Evolutionary conservation across 768 basidiomycete species (phyloP).

Genomic region (Termitomyces sp.): DNA sequence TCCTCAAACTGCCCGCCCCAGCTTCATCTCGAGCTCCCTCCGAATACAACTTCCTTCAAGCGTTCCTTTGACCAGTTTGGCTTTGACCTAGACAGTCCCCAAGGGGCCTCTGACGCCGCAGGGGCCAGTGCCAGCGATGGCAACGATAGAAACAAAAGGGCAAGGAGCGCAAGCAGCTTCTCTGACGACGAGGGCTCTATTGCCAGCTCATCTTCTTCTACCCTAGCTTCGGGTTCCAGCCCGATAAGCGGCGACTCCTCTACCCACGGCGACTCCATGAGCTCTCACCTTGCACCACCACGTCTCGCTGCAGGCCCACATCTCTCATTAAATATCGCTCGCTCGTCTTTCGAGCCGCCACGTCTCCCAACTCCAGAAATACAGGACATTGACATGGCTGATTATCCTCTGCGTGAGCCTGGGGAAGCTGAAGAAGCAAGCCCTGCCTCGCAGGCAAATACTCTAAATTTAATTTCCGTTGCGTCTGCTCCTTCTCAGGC

Average conservation of each 20-base stretch:
- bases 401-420: constrained; percentile 22
- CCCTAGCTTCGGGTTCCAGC: constrained; percentile 23
- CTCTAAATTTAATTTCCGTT: background rate
- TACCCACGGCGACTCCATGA: constrained; percentile 2
- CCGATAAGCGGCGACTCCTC: constrained; percentile 8
- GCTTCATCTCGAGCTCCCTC: constrained; percentile 46
- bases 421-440: constrained; percentile 16
- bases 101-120: constrained; percentile 16
- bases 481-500: constrained; percentile 10
- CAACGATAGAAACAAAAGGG: constrained; percentile 53
- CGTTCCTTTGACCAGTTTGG: constrained; percentile 56
- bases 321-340: constrained; percentile 13
- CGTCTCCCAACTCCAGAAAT: constrained; percentile 40
- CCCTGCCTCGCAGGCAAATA: background rate
- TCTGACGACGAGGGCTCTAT: constrained; percentile 31
- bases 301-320: constrained; percentile 16
- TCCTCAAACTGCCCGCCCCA: constrained; percentile 44
- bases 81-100: constrained; percentile 48
- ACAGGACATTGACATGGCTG: constrained; percentile 49
- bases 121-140: constrained; percentile 29
- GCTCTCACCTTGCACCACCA: constrained; percentile 4
- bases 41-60: constrained; percentile 51
- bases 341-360: constrained; percentile 25
- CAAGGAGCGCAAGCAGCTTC: constrained; percentile 47
- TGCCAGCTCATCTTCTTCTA: constrained; percentile 31